phyloP scores from a whole-genome alignment of 2,329 filamentous ascomycete species.

The Phyllachora maydis region DNA sequence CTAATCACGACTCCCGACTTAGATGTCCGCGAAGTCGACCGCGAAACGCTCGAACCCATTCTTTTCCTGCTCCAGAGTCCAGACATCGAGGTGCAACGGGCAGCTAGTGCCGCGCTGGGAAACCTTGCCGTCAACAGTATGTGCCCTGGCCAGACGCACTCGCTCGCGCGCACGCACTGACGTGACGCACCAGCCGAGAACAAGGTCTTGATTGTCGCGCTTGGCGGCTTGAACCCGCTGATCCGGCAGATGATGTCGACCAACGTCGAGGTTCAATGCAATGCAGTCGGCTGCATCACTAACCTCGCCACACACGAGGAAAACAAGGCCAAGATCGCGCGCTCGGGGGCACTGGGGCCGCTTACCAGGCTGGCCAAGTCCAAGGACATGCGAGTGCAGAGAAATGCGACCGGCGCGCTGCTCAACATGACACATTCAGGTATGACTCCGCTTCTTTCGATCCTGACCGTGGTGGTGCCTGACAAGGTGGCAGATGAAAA shows the following conservation, averaged over 20 bases:
- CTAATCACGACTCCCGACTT: no score
- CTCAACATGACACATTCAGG: slow-evolving; percentile 99
- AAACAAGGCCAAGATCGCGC: slow-evolving; percentile 96
- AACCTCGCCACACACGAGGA: slow-evolving; percentile 97
- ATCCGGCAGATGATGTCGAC: slow-evolving; percentile 97
- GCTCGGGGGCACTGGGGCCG: slow-evolving; percentile 79
- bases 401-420: slow-evolving; percentile 88
- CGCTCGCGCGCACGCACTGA: slow-evolving; percentile 19
- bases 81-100: slow-evolving; percentile 92
- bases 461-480: no score
- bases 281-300: slow-evolving; percentile 96
- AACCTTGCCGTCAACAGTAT: slow-evolving; percentile 94
- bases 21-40: slow-evolving; percentile 95
- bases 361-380: slow-evolving; percentile 87
- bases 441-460: no score
- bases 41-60: slow-evolving; percentile 88
- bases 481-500: slow-evolving; percentile 96
- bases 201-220: slow-evolving; percentile 86
- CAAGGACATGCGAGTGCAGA: slow-evolving; percentile 94
- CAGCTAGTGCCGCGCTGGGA: slow-evolving; percentile 84
- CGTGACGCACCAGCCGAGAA: slow-evolving; percentile 55
- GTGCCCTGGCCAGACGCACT: slow-evolving; percentile 10
- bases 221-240: slow-evolving; percentile 74
- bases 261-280: slow-evolving; percentile 98
- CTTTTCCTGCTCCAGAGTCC: slow-evolving; percentile 85